Base-by-base conservation (phyloP, 768 basidiomycete species). In the Tulasnella sp. region DNA sequence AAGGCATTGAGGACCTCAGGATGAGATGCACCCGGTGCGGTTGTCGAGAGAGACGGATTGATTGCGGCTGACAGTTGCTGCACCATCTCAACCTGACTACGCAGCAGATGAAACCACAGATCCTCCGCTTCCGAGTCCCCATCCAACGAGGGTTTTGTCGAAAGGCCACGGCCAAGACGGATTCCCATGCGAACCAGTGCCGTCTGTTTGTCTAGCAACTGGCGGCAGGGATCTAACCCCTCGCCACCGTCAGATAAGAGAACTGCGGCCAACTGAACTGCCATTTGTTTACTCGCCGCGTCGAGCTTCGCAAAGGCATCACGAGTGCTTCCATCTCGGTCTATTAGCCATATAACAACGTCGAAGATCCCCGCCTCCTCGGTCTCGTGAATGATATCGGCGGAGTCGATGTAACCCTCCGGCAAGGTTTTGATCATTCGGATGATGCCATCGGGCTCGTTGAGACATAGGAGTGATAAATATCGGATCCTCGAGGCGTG, bases 51-150 rank as follows among this genome's bases (percentile, higher is more conserved):
- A 15, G 29, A 31, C 12, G 52, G 49, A 55, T 15, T 41, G 31
- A 59, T 41, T 17, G 60, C 75, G 3, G 72, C 72, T 0, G 84
- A 82, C 15, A 91, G 70, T 1, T 74, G 75, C 63, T 93, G 92
- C 8, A 93, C 84, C 31, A 80, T 78, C 52, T 82, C 78, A 54
- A 96, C 84, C 66, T 96, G 85, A 61, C 84, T 83, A 65, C 81
- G 82, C 30, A 98, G 76, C 1, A 96, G 73, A 62, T 82, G 79
- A 69, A 91, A 90, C 92, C 92, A 98, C 63, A 91, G 79, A 63
- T 94, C 88, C 66, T 96, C 92, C 15, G 83, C 67, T 17, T 61
- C 29, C n/a, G 34, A 21, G 1, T 43, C 61, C 46, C 34, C 30
- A 0, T 65, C 69, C 11, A 25, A 12, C 1, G 29, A 15, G 10